phyloP scores from a whole-genome alignment of 2,329 filamentous ascomycete genomes.

The Talaromyces sp. region DNA sequence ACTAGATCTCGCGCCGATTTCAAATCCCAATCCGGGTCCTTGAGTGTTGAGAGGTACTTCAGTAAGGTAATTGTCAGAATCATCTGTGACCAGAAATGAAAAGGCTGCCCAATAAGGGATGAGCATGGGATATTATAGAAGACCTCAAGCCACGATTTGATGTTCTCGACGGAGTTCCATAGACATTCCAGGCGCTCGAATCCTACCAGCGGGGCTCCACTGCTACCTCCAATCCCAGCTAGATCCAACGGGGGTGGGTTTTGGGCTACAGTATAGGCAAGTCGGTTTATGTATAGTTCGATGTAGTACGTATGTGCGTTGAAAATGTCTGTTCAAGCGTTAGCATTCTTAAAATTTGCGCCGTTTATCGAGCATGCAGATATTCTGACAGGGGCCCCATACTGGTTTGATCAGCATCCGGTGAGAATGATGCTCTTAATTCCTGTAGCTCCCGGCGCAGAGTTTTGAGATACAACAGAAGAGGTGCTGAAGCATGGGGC shows the following conservation, averaged over 20 bases:
- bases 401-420: conserved; percentile 24
- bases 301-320: conserved; percentile 32
- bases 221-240: conserved; percentile 10
- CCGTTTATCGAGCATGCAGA: too few relatives aligned
- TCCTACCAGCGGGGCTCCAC: conserved; percentile 18
- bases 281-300: conserved; percentile 31
- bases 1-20: conserved; percentile 38
- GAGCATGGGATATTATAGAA: conserved; percentile 33
- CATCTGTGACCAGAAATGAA: conserved; percentile 44
- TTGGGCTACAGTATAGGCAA: conserved; percentile 28
- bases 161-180: conserved; percentile 38
- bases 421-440: conserved; percentile 30
- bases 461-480: conserved; percentile 32
- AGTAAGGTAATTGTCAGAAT: conserved; percentile 38
- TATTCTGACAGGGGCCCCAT: conserved; percentile 5
- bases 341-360: background rate
- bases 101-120: conserved; percentile 34
- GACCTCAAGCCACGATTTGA: conserved; percentile 37
- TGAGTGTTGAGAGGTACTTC: conserved; percentile 40
- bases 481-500: conserved; percentile 15
- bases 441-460: conserved; percentile 37
- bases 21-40: conserved; percentile 44
- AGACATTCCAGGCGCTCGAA: conserved; percentile 38
- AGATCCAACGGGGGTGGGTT: conserved; percentile 14
- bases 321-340: conserved; percentile 26